Percentiles rank a stretch among this genome's conserved stretches.
Conservation (phyloP, 352 stramenopile species). For the Globisporangium middletonii region DNA sequence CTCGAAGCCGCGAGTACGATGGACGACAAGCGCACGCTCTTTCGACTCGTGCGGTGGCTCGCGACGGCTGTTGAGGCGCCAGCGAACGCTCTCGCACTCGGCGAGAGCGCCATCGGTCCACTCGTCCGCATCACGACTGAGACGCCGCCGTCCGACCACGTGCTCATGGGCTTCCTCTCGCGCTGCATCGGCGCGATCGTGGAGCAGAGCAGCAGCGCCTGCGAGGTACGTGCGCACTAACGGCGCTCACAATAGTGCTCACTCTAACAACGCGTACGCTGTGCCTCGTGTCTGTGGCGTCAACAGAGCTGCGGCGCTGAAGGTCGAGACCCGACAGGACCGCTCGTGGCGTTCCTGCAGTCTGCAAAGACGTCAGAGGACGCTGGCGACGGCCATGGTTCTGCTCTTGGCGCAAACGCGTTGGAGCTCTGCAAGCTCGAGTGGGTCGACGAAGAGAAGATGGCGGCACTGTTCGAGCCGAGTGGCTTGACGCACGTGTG, state of each 20-base stretch:
- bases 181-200: slow-evolving; percentile 40
- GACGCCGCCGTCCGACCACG: slow-evolving; percentile 13
- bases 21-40: slow-evolving; percentile 17
- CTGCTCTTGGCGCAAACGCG: slow-evolving; percentile 1
- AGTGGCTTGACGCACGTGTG: slow-evolving; percentile 22
- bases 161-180: slow-evolving; percentile 37
- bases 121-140: slow-evolving; percentile 34
- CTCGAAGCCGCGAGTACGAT: slow-evolving; percentile 21
- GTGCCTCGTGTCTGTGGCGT: background rate
- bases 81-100: slow-evolving; percentile 33
- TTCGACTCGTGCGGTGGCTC: slow-evolving; percentile 53
- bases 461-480: slow-evolving; percentile 23
- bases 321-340: slow-evolving; percentile 20
- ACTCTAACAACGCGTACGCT: background rate
- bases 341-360: slow-evolving; percentile 31
- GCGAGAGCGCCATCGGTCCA: slow-evolving; percentile 21
- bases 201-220: slow-evolving; percentile 22
- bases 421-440: slow-evolving; percentile 28
- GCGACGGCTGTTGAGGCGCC: slow-evolving; percentile 30
- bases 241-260: background rate
- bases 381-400: background rate
- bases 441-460: slow-evolving; percentile 41
- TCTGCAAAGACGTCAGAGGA: background rate
- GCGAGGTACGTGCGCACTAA: slow-evolving; percentile 27
- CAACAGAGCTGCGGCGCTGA: slow-evolving; percentile 27